Base-by-base conservation (phyloP, 345 rosid genomes). In the Pugionium cornutum region DNA sequence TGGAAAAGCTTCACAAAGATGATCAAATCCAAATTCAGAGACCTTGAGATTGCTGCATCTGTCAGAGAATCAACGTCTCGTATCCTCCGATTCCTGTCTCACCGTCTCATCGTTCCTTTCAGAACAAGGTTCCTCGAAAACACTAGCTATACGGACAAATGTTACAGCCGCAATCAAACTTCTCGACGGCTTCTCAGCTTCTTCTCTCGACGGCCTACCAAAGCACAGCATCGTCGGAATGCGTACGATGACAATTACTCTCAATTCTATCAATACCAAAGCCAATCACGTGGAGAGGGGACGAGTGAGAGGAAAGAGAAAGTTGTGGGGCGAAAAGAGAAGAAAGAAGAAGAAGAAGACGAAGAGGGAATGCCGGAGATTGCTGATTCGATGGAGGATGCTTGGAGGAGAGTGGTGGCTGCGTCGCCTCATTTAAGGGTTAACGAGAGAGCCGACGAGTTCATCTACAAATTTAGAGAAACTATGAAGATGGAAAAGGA, bases 401-500 rank as follows among this genome's bases (percentile, higher is more conserved):
- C 86, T 6, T 91, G 95, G 96, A 85, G 81, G 61, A 83, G 82
- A 52, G 79, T 83, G 26, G 88, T 91, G 41, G 90, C 92, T 30
- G 76, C 68, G 6, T 89, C 98, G 9, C 95, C 96, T 0, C 95
- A 85, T 69, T 63, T 87, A 31, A 77, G 88, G 63, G 95, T 91
- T 48, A 82, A 91, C 50, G 96, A 89, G 50, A 79, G 88, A 73
- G 98, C 98, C 6, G 96, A 89, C 3, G 98, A 91, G 61, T 91
- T 91, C 29, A 91, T 91, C 29, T 44, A 59, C 41, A 85, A 85
- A 72, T 81, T 89, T 67, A 82, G 64, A 57, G 79, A 85, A 54
- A 90, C 82, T 34, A 83, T 84, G 72, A 83, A 75, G 74, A 75
- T 89, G 11, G 86, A 85, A 68, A 85, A 85, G 61, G 89, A 85